Conservation (phyloP, 75 land plant genomes). For the Gnetum montanum region DNA sequence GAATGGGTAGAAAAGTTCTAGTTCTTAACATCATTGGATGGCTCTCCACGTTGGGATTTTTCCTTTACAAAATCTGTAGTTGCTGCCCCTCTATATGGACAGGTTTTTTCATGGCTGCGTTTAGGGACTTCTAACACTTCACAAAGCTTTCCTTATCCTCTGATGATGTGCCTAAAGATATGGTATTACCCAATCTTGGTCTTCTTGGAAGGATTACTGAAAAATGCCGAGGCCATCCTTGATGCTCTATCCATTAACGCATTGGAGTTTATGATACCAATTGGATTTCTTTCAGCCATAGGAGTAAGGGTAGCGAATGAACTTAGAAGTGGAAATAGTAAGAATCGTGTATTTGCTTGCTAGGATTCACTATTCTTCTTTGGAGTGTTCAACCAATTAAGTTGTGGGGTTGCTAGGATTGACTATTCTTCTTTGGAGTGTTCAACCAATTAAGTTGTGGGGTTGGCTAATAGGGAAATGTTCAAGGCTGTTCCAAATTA, state of each 20-base stretch:
- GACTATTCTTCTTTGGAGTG: no score
- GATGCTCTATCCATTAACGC: slow-evolving; percentile 39
- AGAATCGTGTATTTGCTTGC: no score
- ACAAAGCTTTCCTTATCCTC: slow-evolving; percentile 67
- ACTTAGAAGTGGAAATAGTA: neutral
- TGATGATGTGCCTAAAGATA: slow-evolving; percentile 56
- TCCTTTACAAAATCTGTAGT: slow-evolving; percentile 26
- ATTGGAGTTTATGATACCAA: slow-evolving; percentile 22
- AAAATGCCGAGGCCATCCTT: slow-evolving; percentile 23
- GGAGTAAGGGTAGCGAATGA: slow-evolving; percentile 9
- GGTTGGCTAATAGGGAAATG: no score
- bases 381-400: no score
- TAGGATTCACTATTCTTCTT: no score
- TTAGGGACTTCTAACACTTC: slow-evolving; percentile 36
- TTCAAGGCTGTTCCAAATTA: no score
- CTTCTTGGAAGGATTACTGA: slow-evolving; percentile 25
- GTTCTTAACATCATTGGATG: slow-evolving; percentile 33
- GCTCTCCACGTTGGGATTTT: slow-evolving; percentile 9
- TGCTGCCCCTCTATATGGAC: slow-evolving; percentile 36
- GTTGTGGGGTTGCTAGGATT: no score
- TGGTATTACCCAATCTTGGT: slow-evolving; percentile 36
- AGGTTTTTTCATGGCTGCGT: slow-evolving; percentile 37
- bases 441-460: no score
- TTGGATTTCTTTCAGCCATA: slow-evolving; percentile 14
- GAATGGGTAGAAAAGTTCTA: slow-evolving; percentile 25